Evolutionary conservation across 2,329 filamentous ascomycete species (phyloP).

Genomic region (Talaromyces sp.): DNA sequence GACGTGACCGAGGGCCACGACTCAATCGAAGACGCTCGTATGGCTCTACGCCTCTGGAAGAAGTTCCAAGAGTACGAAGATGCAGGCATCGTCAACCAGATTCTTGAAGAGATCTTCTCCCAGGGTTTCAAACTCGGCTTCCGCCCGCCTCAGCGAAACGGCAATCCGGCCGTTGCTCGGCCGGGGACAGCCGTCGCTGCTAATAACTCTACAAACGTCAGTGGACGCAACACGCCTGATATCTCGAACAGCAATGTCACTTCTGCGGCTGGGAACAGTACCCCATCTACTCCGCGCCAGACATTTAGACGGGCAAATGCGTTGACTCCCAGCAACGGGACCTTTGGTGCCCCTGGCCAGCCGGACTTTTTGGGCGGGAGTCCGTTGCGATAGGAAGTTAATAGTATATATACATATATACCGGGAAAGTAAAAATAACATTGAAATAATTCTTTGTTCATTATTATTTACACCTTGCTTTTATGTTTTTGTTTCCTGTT

Average conservation of each 20-base stretch:
- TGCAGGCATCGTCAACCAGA: slow-evolving; percentile 74
- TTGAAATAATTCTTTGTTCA: background rate
- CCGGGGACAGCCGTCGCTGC: slow-evolving; percentile 30
- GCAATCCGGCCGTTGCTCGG: slow-evolving; percentile 14
- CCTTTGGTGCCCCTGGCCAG: slow-evolving; percentile 31
- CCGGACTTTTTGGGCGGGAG: slow-evolving; percentile 36
- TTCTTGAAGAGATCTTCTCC: slow-evolving; percentile 80
- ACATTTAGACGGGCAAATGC: slow-evolving; percentile 37
- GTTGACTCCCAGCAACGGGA: slow-evolving; percentile 38
- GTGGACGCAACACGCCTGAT: slow-evolving; percentile 38
- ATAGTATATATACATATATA: background rate
- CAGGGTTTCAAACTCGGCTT: slow-evolving; percentile 56
- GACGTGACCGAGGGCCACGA: slow-evolving; percentile 60
- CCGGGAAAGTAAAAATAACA: background rate
- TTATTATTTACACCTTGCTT: background rate
- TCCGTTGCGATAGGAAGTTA: slow-evolving; percentile 25
- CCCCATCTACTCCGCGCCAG: slow-evolving; percentile 37
- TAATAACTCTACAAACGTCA: slow-evolving; percentile 27
- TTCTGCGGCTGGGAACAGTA: slow-evolving; percentile 18
- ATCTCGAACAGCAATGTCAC: slow-evolving; percentile 6
- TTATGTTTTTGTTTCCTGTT: background rate
- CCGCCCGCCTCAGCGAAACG: slow-evolving; percentile 47
- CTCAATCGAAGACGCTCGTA: slow-evolving; percentile 89
- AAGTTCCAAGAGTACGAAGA: slow-evolving; percentile 89
- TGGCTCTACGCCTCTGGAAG: slow-evolving; percentile 79